Percentiles rank a stretch among this genome's conserved stretches.
Conservation (phyloP, 1,284 basidiomycete species). For the Apiotrichum brassicae region DNA sequence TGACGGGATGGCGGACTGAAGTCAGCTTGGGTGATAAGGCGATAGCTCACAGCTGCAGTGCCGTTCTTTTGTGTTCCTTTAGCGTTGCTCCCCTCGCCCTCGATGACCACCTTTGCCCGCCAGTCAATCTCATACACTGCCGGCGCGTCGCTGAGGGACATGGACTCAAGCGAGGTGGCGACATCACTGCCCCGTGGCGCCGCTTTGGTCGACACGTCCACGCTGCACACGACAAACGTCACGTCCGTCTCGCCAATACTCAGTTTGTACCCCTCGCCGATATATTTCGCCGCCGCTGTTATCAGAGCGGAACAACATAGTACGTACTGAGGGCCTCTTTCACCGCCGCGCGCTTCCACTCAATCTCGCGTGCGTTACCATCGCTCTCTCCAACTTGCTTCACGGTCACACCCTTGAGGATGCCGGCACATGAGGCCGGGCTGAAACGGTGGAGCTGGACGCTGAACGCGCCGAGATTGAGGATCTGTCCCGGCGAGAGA, state of each 20-base stretch:
- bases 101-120: constrained; percentile 29
- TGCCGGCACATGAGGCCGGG: constrained; percentile 12
- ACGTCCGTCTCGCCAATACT: constrained; percentile 60
- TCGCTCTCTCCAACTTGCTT: constrained; percentile 8
- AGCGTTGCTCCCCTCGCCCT: constrained; percentile 2
- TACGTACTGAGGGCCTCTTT: constrained; percentile 47
- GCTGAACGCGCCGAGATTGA: constrained; percentile 18
- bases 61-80: not conserved
- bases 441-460: constrained; percentile 29
- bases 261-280: constrained; percentile 58
- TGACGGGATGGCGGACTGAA: constrained; percentile 23
- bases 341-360: constrained; percentile 46
- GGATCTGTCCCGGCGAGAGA: constrained; percentile 19
- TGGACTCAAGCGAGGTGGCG: constrained; percentile 6
- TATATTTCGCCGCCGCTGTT: constrained; percentile 66
- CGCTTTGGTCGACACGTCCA: constrained; percentile 52
- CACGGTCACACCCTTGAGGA: constrained; percentile 22
- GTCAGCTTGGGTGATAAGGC: not conserved
- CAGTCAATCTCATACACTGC: constrained; percentile 43
- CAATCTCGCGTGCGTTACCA: constrained; percentile 32
- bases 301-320: too few relatives aligned
- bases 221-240: constrained; percentile 52
- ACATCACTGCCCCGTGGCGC: constrained; percentile 11
- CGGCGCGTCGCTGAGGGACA: constrained; percentile 53
- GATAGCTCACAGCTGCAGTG: not conserved